Evolutionary conservation across 257 asterid species (phyloP).

Genomic region (Nicotiana paniculata): DNA sequence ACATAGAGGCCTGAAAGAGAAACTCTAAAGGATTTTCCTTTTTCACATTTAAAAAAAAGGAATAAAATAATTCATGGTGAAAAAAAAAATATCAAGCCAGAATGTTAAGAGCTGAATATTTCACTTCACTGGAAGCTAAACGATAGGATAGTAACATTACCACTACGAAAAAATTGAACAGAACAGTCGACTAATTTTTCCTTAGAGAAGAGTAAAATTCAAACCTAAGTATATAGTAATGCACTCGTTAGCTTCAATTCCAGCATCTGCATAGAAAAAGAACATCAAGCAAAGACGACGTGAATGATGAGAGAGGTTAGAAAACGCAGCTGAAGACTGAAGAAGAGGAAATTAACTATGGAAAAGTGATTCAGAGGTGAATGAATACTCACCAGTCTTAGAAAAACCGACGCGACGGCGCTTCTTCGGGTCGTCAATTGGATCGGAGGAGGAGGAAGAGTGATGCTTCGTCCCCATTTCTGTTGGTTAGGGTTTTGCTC

Average conservation of each 20-base stretch:
- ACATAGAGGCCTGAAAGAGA: not conserved
- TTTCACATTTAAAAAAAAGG: not conserved
- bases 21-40: not conserved
- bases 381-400: conserved; percentile 35
- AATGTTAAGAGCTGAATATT: not conserved
- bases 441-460: conserved; percentile 40
- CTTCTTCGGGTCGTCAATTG: conserved; percentile 40
- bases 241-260: conserved; percentile 69
- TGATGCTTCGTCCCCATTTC: conserved; percentile 86
- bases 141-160: not conserved
- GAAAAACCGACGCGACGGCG: conserved; percentile 72
- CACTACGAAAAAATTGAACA: not conserved
- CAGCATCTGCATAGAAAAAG: conserved; percentile 52
- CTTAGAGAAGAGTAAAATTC: not conserved
- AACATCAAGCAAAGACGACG: not conserved
- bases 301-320: not conserved
- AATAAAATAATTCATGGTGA: not conserved
- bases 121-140: not conserved
- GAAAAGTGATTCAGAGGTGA: not conserved
- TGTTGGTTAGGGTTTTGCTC: conserved; percentile 58
- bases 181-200: not conserved
- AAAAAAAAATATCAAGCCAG: not conserved
- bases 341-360: conserved; percentile 2
- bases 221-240: conserved; percentile 66
- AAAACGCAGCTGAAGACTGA: not conserved